Conservation (phyloP, 208 protist genomes). For the Naegleria gruberi region DNA sequence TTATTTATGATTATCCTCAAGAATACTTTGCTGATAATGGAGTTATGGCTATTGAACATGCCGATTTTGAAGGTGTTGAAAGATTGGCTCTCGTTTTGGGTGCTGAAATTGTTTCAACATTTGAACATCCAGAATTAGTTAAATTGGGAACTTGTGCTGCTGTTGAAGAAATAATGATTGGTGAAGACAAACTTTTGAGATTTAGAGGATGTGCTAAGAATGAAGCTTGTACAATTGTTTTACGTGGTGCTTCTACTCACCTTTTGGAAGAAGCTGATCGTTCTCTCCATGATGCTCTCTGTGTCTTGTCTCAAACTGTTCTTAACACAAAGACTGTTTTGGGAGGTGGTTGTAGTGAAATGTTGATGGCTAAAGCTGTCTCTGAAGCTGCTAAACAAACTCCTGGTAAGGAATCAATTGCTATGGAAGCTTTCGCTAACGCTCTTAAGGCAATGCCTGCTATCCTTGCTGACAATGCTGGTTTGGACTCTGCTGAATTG, state of each 20-base stretch:
- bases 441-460: slow-evolving; percentile 89
- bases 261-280: slow-evolving; percentile 98
- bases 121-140: slow-evolving; percentile 90
- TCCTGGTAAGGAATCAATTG: slow-evolving; percentile 64
- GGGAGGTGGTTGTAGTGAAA: slow-evolving; percentile 95
- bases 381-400: slow-evolving; percentile 79
- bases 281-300: slow-evolving; percentile 98
- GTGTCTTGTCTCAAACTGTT: slow-evolving; percentile 93
- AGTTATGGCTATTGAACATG: slow-evolving; percentile 97
- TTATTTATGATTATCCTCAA: slow-evolving; percentile 99
- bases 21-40: slow-evolving; percentile 92
- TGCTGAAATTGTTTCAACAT: slow-evolving; percentile 98
- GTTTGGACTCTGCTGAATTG: slow-evolving; percentile 88
- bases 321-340: slow-evolving; percentile 86
- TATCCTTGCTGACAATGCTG: slow-evolving; percentile 96
- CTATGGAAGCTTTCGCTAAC: slow-evolving; percentile 90
- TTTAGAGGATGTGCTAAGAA: slow-evolving; percentile 88
- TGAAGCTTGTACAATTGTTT: slow-evolving; percentile 97
- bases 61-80: slow-evolving; percentile 97
- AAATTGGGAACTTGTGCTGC: slow-evolving; percentile 85
- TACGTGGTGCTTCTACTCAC: slow-evolving; percentile 95
- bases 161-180: slow-evolving; percentile 97
- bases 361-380: slow-evolving; percentile 96
- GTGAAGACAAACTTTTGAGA: slow-evolving; percentile 94
- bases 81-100: slow-evolving; percentile 85